A percentile compares a stretch with the other conserved stretches of the same genome.
Evolutionary conservation across 1,284 basidiomycete species (phyloP).

Genomic region (Exobasidium rhododendri): DNA sequence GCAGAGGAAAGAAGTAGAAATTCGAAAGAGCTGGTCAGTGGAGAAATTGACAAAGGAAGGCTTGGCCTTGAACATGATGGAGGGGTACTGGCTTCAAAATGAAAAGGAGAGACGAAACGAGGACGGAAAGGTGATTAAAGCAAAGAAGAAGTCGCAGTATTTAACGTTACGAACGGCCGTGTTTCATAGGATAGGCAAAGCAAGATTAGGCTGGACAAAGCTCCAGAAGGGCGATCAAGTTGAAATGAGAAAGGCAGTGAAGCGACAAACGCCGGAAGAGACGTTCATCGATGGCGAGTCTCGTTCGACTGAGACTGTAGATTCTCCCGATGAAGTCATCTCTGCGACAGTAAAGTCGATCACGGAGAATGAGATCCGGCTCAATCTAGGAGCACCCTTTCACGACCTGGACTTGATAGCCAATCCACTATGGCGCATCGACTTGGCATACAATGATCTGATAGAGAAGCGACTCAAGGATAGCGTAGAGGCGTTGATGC

Average conservation of each 20-base stretch:
- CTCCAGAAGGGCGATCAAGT: slow-evolving; percentile 16
- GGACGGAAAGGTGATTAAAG: neutral
- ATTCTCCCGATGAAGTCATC: neutral
- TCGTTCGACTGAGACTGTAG: neutral
- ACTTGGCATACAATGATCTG: slow-evolving; percentile 68
- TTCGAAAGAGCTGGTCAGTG: neutral
- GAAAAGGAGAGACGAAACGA: neutral
- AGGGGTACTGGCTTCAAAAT: slow-evolving; percentile 3
- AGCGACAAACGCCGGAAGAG: neutral
- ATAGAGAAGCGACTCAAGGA: slow-evolving; percentile 68
- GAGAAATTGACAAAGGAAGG: neutral
- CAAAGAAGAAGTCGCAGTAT: neutral
- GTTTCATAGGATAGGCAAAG: slow-evolving; percentile 3
- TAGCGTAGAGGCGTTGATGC: slow-evolving; percentile 65
- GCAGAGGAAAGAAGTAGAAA: neutral
- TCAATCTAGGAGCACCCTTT: slow-evolving; percentile 36
- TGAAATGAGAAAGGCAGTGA: neutral
- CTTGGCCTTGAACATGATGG: neutral
- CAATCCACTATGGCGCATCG: slow-evolving; percentile 60
- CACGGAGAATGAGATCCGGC: slow-evolving; percentile 30
- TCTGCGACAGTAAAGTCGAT: slow-evolving; percentile 31
- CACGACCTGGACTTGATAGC: slow-evolving; percentile 36
- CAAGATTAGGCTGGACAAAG: slow-evolving; percentile 15
- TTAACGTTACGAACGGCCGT: neutral
- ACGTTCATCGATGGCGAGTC: neutral